Percentiles rank a stretch among this genome's conserved stretches.
phyloP scores from a whole-genome alignment of 2,329 filamentous ascomycete genomes.

The Exophiala dermatitidis region DNA sequence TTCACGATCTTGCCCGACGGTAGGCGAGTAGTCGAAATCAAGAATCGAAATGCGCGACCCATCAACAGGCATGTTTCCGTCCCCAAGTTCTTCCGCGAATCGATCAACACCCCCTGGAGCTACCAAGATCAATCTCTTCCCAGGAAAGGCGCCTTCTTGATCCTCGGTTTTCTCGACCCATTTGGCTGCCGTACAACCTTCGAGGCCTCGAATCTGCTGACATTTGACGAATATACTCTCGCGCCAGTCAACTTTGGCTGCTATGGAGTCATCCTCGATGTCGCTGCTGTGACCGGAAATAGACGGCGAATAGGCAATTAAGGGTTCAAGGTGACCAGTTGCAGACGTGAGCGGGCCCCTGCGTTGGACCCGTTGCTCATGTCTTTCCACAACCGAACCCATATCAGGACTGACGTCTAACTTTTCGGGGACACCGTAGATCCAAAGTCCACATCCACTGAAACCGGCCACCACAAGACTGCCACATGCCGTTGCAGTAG shows the following conservation, averaged over 20 bases:
- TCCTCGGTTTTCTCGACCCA: conserved; percentile 59
- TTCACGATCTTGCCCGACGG: conserved; percentile 51
- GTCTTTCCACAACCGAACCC: conserved; percentile 26
- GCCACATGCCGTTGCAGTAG: conserved; percentile 60
- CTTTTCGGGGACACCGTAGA: conserved; percentile 70
- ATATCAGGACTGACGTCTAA: conserved; percentile 49
- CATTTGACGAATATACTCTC: conserved; percentile 66
- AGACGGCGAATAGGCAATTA: conserved; percentile 28
- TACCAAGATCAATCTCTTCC: conserved; percentile 55
- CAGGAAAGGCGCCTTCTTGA: conserved; percentile 31
- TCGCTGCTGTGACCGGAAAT: conserved; percentile 26
- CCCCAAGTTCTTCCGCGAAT: conserved; percentile 51
- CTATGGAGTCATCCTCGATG: conserved; percentile 29
- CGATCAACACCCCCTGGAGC: conserved; percentile 61
- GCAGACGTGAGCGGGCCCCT: conserved; percentile 23
- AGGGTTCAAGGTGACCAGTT: conserved; percentile 24
- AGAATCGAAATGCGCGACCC: conserved; percentile 65
- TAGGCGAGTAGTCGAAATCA: conserved; percentile 61
- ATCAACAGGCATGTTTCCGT: conserved; percentile 70
- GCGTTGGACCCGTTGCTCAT: conserved; percentile 22
- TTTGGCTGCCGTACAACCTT: conserved; percentile 60
- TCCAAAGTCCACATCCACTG: conserved; percentile 63
- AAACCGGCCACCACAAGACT: conserved; percentile 70
- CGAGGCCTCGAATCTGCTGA: conserved; percentile 56
- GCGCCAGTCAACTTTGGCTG: conserved; percentile 49